phyloP scores from a whole-genome alignment of 2,329 filamentous ascomycete genomes.

The Monilinia polystroma region DNA sequence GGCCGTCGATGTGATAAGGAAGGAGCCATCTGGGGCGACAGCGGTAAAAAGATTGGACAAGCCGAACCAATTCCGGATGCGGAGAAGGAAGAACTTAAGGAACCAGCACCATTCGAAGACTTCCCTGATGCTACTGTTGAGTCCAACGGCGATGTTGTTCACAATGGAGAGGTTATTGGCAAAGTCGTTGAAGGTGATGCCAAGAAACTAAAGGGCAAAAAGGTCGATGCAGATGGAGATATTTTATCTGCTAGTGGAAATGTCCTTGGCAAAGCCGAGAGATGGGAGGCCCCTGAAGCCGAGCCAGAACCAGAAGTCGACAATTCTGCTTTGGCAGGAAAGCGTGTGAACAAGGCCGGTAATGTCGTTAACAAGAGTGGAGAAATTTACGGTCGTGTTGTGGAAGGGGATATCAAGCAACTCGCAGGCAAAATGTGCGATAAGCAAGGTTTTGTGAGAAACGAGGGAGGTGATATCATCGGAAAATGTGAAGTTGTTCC shows the following conservation, averaged over 20 bases:
- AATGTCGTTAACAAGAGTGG: constrained; percentile 57
- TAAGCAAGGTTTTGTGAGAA: constrained; percentile 69
- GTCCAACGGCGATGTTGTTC: constrained; percentile 53
- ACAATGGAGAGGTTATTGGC: constrained; percentile 55
- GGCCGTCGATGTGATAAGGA: constrained; percentile 64
- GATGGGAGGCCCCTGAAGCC: constrained; percentile 57
- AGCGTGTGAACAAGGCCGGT: constrained; percentile 70
- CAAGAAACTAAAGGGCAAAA: constrained; percentile 62
- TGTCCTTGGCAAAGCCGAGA: constrained; percentile 64
- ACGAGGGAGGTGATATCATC: constrained; percentile 69
- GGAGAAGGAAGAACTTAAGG: constrained; percentile 51
- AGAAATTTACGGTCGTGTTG: constrained; percentile 60
- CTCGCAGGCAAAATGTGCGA: constrained; percentile 69
- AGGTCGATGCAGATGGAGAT: constrained; percentile 68
- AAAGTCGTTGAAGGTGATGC: constrained; percentile 62
- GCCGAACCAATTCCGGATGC: constrained; percentile 61
- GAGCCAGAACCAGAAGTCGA: constrained; percentile 51
- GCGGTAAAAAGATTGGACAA: constrained; percentile 65
- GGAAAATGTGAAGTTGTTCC: constrained; percentile 67
- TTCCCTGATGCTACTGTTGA: constrained; percentile 56
- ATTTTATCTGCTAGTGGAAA: constrained; percentile 67
- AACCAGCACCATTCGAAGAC: constrained; percentile 54
- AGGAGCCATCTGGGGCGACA: constrained; percentile 70
- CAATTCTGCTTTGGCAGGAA: constrained; percentile 63
- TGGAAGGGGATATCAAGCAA: constrained; percentile 64